Base-by-base conservation (phyloP, 139 green algal species). In the Chara braunii region DNA sequence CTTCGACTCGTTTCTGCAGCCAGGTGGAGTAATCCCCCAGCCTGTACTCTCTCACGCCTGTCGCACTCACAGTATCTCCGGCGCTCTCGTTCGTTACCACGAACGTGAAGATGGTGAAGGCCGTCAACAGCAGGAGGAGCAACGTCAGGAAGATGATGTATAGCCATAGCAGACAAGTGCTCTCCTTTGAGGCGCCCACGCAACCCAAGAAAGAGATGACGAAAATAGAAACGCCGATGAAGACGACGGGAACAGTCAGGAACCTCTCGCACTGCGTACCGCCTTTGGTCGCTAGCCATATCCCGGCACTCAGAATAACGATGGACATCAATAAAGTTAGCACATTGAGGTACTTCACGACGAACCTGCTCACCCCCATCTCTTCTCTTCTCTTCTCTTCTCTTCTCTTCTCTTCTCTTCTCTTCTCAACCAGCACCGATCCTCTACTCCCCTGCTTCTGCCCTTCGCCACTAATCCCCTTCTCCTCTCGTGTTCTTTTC, bases 31-130 rank as follows among this genome's bases (percentile, higher is more conserved):
- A 71, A 6, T 71, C 61, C 2, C n/a, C 33, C 31, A 42, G 37
- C 26, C 32, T 43, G 18, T 70, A 71, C 1, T 70, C 26, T 33
- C 24, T 54, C 11, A 69, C 30, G 26, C 61, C 61, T 8, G 23
- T n/a, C 30, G 32, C 55, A 23, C 28, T 28, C 5, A 70, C 61
- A 30, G 30, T 53, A 2, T 60, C 51, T 22, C 18, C 34, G n/a
- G 55, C 61, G 9, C 4, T 8, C 2, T 40, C 24, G 55, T 71
- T 71, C 1, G 61, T 71, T 18, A 71, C 61, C 5, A 71, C 6
- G n/a, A 71, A 71, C 24, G 61, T 32, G 50, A 71, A 71, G 18
- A 71, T 53, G 64, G 63, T 72, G 51, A 72, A 68, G 23, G 23
- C 63, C 14, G 34, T 23, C 18, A 72, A 54, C 28, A 23, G 32